Percentiles rank a stretch among this genome's conserved stretches.
phyloP scores from a whole-genome alignment of 2,329 filamentous ascomycete species.

The Colletotrichum destructivum region DNA sequence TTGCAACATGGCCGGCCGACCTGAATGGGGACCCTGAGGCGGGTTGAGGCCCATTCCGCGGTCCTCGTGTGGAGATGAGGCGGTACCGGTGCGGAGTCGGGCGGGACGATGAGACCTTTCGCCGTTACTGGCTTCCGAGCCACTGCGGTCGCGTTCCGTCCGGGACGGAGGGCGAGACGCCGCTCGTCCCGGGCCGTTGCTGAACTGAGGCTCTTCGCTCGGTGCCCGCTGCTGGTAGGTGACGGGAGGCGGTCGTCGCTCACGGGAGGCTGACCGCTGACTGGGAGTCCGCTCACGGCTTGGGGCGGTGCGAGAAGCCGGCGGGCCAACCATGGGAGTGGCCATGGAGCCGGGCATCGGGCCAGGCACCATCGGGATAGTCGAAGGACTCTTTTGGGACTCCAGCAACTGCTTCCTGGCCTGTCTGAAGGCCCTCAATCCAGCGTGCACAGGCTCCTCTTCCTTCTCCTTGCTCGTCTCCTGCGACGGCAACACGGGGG shows the following conservation, averaged over 20 bases:
- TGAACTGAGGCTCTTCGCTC: slow-evolving; percentile 56
- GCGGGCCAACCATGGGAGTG: slow-evolving; percentile 16
- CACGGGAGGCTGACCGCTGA: slow-evolving; percentile 59
- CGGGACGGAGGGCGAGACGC: slow-evolving; percentile 48
- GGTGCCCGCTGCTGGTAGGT: slow-evolving; percentile 61
- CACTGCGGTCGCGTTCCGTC: slow-evolving; percentile 67
- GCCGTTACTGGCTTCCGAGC: slow-evolving; percentile 68
- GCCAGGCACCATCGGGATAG: slow-evolving; percentile 47
- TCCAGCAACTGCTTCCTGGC: slow-evolving; percentile 70
- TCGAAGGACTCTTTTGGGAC: slow-evolving; percentile 54
- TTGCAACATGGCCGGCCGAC: slow-evolving; percentile 54
- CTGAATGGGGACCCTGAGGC: slow-evolving; percentile 40
- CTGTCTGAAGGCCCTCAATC: slow-evolving; percentile 70
- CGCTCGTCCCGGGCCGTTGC: slow-evolving; percentile 49
- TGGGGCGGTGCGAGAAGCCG: slow-evolving; percentile 45
- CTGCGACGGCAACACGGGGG: slow-evolving; percentile 1
- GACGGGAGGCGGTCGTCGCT: slow-evolving; percentile 61
- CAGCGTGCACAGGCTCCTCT: slow-evolving; percentile 63
- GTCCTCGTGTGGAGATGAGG: slow-evolving; percentile 44
- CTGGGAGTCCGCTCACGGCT: slow-evolving; percentile 46
- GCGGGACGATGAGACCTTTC: slow-evolving; percentile 55
- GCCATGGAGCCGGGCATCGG: slow-evolving; percentile 16
- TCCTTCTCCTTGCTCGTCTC: slow-evolving; percentile 48
- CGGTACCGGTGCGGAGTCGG: slow-evolving; percentile 48
- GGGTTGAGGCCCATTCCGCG: slow-evolving; percentile 23